A percentile compares a stretch with the other conserved stretches of the same genome.
Evolutionary conservation across 352 stramenopile genomes (phyloP).

Genomic region (Globisporangium cederbergense): DNA sequence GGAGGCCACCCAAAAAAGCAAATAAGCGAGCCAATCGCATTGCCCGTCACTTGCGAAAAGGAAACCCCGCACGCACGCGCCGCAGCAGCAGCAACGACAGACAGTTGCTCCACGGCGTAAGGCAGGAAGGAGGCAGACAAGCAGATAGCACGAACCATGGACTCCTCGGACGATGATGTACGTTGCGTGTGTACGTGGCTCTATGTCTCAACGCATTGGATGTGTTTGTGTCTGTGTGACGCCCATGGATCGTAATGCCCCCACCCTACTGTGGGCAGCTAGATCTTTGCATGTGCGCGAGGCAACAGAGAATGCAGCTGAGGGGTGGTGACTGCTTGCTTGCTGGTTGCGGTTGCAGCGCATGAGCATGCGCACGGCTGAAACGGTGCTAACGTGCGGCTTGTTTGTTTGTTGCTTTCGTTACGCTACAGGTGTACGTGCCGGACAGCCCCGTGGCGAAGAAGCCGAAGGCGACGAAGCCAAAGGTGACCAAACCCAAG

Average conservation of each 20-base stretch:
- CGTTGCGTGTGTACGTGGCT: conserved; percentile 11
- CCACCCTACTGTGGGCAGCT: background rate
- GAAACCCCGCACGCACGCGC: conserved; percentile 1
- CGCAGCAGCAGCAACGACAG: background rate
- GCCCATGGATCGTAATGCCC: background rate
- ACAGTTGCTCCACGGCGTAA: background rate
- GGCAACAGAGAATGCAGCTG: background rate
- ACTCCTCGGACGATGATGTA: conserved; percentile 52
- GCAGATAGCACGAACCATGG: conserved; percentile 24
- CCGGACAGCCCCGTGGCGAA: conserved; percentile 13
- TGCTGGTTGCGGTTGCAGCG: background rate
- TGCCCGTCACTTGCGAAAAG: conserved; percentile 9
- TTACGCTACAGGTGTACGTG: conserved; percentile 15
- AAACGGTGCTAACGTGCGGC: background rate
- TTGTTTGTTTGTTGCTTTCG: background rate
- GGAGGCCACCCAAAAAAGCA: background rate
- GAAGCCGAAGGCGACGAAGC: conserved; percentile 17
- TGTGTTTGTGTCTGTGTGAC: background rate
- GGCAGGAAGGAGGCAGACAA: background rate
- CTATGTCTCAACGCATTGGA: background rate
- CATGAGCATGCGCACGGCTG: background rate
- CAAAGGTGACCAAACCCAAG: conserved; percentile 15
- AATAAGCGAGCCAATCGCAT: background rate
- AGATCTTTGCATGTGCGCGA: background rate
- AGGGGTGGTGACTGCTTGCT: background rate